phyloP scores from a whole-genome alignment of 805 yeast genomes.

The Lipomyces sp. region DNA sequence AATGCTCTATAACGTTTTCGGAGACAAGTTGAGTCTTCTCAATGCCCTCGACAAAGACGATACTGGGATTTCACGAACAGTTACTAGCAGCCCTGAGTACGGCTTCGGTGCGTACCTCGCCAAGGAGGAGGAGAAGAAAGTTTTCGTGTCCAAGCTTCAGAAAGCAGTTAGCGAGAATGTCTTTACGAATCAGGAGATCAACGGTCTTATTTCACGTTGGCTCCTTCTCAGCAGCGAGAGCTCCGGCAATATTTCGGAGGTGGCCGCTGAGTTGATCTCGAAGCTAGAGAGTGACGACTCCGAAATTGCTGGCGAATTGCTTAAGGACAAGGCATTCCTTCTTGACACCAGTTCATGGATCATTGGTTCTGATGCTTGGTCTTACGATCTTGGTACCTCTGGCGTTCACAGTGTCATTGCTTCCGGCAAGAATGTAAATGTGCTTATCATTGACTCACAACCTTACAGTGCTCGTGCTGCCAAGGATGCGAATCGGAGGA shows the following conservation, averaged over 20 bases:
- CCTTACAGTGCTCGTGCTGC: constrained; percentile 56
- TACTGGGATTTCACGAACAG: constrained; percentile 53
- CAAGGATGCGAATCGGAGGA: constrained; percentile 52
- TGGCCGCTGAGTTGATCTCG: constrained; percentile 47
- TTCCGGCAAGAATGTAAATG: constrained; percentile 75
- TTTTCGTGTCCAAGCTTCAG: constrained; percentile 54
- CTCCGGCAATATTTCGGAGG: constrained; percentile 23
- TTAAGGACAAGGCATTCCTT: constrained; percentile 55
- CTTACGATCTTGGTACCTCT: constrained; percentile 87
- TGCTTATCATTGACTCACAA: constrained; percentile 86
- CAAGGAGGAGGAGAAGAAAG: constrained; percentile 56
- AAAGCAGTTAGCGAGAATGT: constrained; percentile 47
- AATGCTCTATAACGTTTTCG: constrained; percentile 71
- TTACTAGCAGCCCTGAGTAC: constrained; percentile 64
- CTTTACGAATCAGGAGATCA: constrained; percentile 54
- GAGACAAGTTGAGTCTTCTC: constrained; percentile 59
- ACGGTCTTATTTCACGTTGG: constrained; percentile 72
- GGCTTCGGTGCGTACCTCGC: constrained; percentile 80
- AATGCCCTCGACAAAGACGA: constrained; percentile 57
- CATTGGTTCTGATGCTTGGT: constrained; percentile 94
- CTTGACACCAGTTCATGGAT: constrained; percentile 69
- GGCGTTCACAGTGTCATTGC: constrained; percentile 86
- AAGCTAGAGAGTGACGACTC: constrained; percentile 47
- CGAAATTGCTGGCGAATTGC: constrained; percentile 52
- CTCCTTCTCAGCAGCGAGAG: constrained; percentile 49